Evolutionary conservation across 208 protist genomes (phyloP).

Genomic region (Trypanosoma cruzi): DNA sequence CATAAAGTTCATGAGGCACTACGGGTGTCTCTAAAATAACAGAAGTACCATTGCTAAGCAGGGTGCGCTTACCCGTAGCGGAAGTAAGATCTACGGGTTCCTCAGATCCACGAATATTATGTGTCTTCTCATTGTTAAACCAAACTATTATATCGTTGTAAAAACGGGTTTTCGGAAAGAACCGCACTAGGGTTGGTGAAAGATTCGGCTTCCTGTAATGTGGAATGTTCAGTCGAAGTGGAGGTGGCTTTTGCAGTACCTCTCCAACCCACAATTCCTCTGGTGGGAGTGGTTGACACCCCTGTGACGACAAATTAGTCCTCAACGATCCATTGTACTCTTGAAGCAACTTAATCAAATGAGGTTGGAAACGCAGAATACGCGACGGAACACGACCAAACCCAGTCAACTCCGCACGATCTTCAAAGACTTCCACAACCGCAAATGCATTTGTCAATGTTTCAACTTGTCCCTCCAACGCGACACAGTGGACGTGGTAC

Average conservation of each 20-base stretch:
- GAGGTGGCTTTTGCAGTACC: conserved; percentile 17
- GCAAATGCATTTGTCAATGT: conserved; percentile 36
- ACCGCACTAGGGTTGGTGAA: background rate
- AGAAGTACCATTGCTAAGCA: conserved; percentile 6
- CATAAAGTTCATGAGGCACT: background rate
- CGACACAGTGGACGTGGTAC: conserved; percentile 28
- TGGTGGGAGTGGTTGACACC: conserved; percentile 16
- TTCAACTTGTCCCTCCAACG: conserved; percentile 33
- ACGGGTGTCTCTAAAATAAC: background rate
- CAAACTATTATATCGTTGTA: background rate
- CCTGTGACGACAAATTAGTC: conserved; percentile 16
- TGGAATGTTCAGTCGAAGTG: conserved; percentile 29
- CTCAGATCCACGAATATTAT: conserved; percentile 8
- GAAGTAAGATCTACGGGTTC: conserved; percentile 30
- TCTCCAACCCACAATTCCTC: conserved; percentile 24
- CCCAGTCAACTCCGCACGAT: conserved; percentile 34
- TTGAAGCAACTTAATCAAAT: conserved; percentile 9
- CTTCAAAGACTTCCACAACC: conserved; percentile 32
- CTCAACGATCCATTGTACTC: conserved; percentile 13
- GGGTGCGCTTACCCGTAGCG: conserved; percentile 5
- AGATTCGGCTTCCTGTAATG: conserved; percentile 27
- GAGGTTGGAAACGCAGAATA: conserved; percentile 23
- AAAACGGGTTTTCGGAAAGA: conserved; percentile 13
- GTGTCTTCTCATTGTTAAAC: background rate
- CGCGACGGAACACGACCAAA: conserved; percentile 36